Evolutionary conservation across 208 protist genomes (phyloP).

Genomic region (Strigomonas galati): DNA sequence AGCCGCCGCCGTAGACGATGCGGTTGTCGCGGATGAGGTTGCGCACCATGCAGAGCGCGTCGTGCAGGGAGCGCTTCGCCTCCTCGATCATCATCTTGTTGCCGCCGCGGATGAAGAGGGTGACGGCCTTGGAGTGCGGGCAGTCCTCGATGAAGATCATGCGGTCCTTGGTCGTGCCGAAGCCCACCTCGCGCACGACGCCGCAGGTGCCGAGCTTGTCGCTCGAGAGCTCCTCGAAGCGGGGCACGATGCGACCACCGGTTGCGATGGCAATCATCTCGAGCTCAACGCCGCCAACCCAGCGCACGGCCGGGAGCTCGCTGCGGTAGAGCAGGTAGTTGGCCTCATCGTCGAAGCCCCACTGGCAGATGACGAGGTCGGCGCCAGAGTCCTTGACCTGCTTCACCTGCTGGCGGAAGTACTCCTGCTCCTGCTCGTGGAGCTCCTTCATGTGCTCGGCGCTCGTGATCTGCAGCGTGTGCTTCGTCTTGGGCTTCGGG

Average conservation of each 20-base stretch:
- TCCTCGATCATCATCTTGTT: conserved; percentile 99
- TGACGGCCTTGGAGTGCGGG: conserved; percentile 98
- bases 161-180: conserved; percentile 97
- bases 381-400: conserved; percentile 96
- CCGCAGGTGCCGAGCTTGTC: conserved; percentile 97
- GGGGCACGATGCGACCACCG: conserved; percentile 97
- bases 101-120: conserved; percentile 99
- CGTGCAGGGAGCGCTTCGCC: conserved; percentile 99
- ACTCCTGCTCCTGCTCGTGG: conserved; percentile 97
- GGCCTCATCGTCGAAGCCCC: conserved; percentile 99
- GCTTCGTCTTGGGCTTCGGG: conserved; percentile 99
- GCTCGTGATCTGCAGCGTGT: conserved; percentile 96
- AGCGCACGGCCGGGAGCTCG: conserved; percentile 99
- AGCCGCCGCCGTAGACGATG: conserved; percentile 99
- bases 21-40: conserved; percentile 99
- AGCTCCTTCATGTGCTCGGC: conserved; percentile 96
- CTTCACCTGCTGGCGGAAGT: conserved; percentile 95
- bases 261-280: conserved; percentile 99
- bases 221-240: conserved; percentile 98
- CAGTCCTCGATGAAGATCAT: conserved; percentile 99
- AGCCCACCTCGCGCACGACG: conserved; percentile 88
- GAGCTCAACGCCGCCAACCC: conserved; percentile 99
- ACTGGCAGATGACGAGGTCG: conserved; percentile 99
- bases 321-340: conserved; percentile 99
- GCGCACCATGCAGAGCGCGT: conserved; percentile 99